Percentiles rank a stretch among this genome's conserved stretches.
Conservation (phyloP, 1,284 basidiomycete genomes). For the Malassezia obtusa region DNA sequence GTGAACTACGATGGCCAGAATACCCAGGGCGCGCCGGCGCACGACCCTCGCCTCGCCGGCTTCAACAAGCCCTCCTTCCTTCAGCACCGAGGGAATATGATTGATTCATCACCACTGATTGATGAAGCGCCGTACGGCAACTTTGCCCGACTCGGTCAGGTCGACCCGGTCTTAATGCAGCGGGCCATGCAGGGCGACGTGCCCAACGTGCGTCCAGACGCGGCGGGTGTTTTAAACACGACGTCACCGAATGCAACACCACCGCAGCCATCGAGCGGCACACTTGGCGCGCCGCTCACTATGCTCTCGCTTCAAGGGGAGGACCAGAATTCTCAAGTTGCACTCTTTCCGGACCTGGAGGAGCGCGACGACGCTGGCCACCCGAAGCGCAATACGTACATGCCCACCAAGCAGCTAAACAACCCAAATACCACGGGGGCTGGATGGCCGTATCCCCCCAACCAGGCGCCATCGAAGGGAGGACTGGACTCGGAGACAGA, state of each 20-base stretch:
- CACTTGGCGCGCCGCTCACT: slow-evolving; percentile 12
- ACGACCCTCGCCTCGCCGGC: background rate
- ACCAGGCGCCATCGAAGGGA: background rate
- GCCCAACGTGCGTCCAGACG: no score
- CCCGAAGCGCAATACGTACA: background rate
- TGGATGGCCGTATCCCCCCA: background rate
- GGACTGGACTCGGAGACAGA: background rate
- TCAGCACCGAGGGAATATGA: background rate
- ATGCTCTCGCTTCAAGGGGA: slow-evolving; percentile 15
- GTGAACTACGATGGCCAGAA: no score
- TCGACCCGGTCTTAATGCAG: slow-evolving; percentile 1
- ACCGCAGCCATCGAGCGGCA: slow-evolving; percentile 15
- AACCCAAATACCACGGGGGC: background rate
- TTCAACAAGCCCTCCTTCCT: slow-evolving; percentile 8
- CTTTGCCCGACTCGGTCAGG: background rate
- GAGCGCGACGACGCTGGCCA: background rate
- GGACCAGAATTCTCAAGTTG: background rate
- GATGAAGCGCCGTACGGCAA: slow-evolving; percentile 2
- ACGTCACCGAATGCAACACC: background rate
- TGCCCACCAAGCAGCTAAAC: background rate
- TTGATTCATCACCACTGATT: slow-evolving; percentile 8
- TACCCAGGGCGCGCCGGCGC: background rate
- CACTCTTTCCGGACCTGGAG: background rate
- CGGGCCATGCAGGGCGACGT: background rate
- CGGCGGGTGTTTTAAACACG: background rate